Base-by-base conservation (phyloP, 2,329 filamentous ascomycete genomes). In the Fonsecaea multimorphosa region DNA sequence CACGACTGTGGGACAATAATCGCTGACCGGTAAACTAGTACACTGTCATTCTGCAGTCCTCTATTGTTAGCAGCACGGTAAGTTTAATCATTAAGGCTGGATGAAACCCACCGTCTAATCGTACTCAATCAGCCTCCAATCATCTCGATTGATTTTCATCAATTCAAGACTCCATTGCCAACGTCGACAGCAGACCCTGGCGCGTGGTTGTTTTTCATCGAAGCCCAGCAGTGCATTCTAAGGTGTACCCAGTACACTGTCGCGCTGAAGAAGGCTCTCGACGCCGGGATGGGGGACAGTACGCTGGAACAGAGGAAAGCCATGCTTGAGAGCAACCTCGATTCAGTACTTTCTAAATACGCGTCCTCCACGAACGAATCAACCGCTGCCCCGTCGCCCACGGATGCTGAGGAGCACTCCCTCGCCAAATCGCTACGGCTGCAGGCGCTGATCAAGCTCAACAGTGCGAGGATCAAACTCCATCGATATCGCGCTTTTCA, bases 401-500 rank as follows among this genome's bases (percentile, higher is more conserved):
- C 51, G 32, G 51, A 54, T 32, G 27, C 51, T 4, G 51, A 58
- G 16, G 61, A 64, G 32, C 29, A 52, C 7, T 34, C 27, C n/a
- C 49, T 64, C 8, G 62, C 56, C 49, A 61, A 34, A 9, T 64
- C 62, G 2, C 52, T 64, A 44, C 34, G 52, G 7, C 24, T 40
- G 8, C 62, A 64, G n/a, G 56, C 62, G 11, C 51, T 32, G 51
- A 64, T 64, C 56, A 64, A 64, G 36, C 51, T 64, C 16, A 64
- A 56, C 56, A 64, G 62, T 36, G 62, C 62, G 9, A 55, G 56
- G 51, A 64, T 64, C 57, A 64, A 64, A 52, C 51, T 64, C 22
- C 62, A 64, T 29, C 40, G 62, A 16, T 64, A 64, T 32, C 57
- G 57, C 27, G 62, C 62, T 27, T 64, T 64, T 56, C 56, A 56